These are phyloP conservation scores for Schwanniomyces etchellsii DNA, from an alignment of 1,139 yeast genomes.

Conservation along the genomic window DNA sequence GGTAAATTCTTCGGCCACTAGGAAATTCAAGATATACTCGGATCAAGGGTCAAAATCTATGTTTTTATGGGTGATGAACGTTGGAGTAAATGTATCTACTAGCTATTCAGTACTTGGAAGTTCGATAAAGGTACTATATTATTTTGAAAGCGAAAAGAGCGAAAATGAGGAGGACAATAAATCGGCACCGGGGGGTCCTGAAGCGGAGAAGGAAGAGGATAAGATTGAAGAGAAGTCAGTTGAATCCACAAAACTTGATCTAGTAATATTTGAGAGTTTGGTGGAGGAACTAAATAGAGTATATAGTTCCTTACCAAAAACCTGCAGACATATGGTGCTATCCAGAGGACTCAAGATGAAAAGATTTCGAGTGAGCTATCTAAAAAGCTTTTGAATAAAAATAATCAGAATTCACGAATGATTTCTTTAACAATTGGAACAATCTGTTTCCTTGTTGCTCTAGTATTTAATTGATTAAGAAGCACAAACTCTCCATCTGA, in stretches of 20 bases:
- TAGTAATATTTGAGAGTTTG: conserved; percentile 19
- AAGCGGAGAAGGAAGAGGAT: conserved; percentile 6
- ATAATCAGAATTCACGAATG: conserved; percentile 15
- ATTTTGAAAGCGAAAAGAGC: conserved; percentile 7
- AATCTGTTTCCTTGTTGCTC: conserved; percentile 81
- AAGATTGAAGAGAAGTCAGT: conserved; percentile 14
- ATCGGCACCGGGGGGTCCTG: too few relatives aligned
- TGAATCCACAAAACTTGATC: conserved; percentile 29
- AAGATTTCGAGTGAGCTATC: conserved; percentile 18
- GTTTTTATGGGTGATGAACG: conserved; percentile 54
- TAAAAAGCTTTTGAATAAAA: conserved; percentile 9
- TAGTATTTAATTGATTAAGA: conserved; percentile 48
- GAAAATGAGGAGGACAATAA: conserved; percentile 10
- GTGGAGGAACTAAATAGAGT: conserved; percentile 17
- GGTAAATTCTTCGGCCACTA: conserved; percentile 40
- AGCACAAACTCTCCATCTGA: conserved; percentile 17
- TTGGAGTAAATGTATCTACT: conserved; percentile 31
- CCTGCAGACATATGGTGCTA: conserved; percentile 14
- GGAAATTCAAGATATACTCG: conserved; percentile 54
- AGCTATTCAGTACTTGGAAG: conserved; percentile 13
- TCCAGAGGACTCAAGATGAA: conserved; percentile 12
- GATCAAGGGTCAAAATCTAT: conserved; percentile 65
- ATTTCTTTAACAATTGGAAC: conserved; percentile 53
- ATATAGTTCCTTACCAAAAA: conserved; percentile 25
- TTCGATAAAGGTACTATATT: conserved; percentile 42